These are phyloP conservation scores for Colletotrichum lentis DNA, from an alignment of 2,329 filamentous ascomycete species.

Conservation along the genomic window DNA sequence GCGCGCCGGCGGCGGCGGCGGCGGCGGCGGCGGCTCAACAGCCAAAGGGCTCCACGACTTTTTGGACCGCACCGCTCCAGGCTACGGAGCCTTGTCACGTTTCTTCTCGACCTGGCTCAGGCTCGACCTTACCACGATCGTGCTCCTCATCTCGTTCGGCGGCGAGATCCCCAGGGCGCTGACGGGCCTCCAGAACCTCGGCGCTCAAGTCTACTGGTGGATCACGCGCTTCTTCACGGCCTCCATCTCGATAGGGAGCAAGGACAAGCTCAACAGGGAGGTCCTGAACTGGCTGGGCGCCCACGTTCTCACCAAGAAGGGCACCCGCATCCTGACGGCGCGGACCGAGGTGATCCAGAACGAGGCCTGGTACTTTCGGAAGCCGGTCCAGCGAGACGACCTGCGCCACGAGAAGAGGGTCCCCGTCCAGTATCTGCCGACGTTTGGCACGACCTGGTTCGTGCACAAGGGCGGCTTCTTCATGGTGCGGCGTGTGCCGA, in stretches of 20 bases:
- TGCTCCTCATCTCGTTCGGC: conserved; percentile 47
- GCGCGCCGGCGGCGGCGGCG: conserved; percentile 3
- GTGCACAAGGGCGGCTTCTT: conserved; percentile 47
- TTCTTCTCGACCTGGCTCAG: conserved; percentile 49
- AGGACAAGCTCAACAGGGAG: conserved; percentile 50
- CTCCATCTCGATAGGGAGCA: conserved; percentile 49
- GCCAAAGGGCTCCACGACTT: conserved; percentile 21
- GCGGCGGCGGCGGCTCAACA: conserved; percentile 6
- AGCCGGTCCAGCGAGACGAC: conserved; percentile 44
- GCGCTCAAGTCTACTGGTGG: conserved; percentile 48
- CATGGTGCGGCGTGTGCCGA: conserved; percentile 47
- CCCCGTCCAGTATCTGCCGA: conserved; percentile 50
- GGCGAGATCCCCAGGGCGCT: conserved; percentile 47
- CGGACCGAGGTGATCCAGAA: conserved; percentile 46
- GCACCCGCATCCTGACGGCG: conserved; percentile 48
- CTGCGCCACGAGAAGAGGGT: conserved; percentile 46
- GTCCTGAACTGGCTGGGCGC: conserved; percentile 51
- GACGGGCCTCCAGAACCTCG: conserved; percentile 43
- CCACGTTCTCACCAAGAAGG: conserved; percentile 45
- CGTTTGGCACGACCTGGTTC: conserved; percentile 51
- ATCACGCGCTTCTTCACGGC: conserved; percentile 50
- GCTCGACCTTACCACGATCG: conserved; percentile 47
- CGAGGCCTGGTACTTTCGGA: conserved; percentile 46
- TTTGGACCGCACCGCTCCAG: conserved; percentile 22
- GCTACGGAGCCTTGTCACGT: conserved; percentile 43